These are phyloP conservation scores for Phyllosticta ampelicida DNA, from an alignment of 2,329 filamentous ascomycete genomes.

Conservation along the genomic window DNA sequence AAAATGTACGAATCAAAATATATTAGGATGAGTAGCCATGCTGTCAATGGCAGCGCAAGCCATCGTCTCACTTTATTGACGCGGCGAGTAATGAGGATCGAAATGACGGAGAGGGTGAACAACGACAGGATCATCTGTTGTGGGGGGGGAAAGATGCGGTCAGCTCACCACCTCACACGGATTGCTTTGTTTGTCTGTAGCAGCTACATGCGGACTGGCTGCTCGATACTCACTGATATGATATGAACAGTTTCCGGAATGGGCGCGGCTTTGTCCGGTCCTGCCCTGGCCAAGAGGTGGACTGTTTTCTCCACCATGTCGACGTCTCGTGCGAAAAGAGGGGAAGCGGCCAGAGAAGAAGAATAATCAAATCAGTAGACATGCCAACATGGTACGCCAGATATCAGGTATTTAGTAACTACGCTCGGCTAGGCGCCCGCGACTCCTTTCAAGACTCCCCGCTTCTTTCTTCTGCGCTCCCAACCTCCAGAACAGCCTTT, in stretches of 20 bases:
- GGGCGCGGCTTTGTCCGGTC: slow-evolving; percentile 8
- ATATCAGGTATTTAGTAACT: not conserved
- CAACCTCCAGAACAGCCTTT: not conserved
- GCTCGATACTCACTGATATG: slow-evolving; percentile 14
- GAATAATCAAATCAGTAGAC: not conserved
- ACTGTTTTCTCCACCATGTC: not conserved
- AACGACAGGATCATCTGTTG: slow-evolving; percentile 4
- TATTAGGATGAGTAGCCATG: slow-evolving; percentile 43
- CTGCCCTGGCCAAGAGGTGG: not conserved
- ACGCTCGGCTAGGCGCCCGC: not conserved
- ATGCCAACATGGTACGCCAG: not conserved
- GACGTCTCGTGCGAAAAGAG: not conserved
- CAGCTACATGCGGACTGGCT: not conserved
- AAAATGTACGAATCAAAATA: slow-evolving; percentile 52
- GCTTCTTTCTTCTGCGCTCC: not conserved
- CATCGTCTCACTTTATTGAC: slow-evolving; percentile 17
- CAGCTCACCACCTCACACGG: not conserved
- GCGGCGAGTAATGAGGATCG: slow-evolving; percentile 16
- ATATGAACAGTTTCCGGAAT: slow-evolving; percentile 18
- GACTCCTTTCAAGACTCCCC: not conserved
- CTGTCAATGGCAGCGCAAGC: slow-evolving; percentile 17
- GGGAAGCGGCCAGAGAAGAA: not conserved
- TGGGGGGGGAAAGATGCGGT: not conserved
- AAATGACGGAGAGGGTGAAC: slow-evolving; percentile 8
- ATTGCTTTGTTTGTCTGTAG: not conserved